Evolutionary conservation across 169 alveolate genomes (phyloP).

Genomic region (Ichthyophthirius multifiliis): DNA sequence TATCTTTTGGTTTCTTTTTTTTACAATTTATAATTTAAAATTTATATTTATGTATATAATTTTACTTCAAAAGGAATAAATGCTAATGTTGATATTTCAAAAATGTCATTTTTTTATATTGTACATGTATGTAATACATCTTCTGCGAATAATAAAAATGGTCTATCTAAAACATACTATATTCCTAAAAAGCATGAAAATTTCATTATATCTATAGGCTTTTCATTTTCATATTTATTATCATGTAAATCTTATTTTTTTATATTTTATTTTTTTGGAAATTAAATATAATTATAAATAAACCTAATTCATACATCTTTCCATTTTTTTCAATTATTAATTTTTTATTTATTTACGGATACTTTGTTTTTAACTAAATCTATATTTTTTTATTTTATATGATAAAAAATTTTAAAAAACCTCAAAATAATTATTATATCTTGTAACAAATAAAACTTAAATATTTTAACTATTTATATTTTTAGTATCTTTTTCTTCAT

Average conservation of each 20-base stretch:
- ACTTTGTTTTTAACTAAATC: neutral
- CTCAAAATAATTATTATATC: neutral
- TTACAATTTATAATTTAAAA: neutral
- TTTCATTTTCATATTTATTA: neutral
- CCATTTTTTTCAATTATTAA: neutral
- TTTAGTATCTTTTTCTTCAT: neutral
- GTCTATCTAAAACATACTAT: neutral
- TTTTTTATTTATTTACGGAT: neutral
- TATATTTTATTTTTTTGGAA: neutral
- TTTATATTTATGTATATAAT: neutral
- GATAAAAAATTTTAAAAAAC: neutral
- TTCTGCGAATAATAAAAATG: neutral
- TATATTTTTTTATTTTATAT: neutral
- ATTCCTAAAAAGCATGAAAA: slow-evolving; percentile 16
- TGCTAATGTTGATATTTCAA: neutral
- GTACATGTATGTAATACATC: neutral
- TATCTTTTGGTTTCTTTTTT: neutral
- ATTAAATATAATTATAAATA: neutral
- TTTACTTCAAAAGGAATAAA: slow-evolving; percentile 4
- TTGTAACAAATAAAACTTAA: neutral
- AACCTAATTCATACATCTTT: neutral
- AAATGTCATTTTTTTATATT: neutral
- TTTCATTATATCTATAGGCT: neutral
- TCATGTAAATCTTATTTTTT: neutral
- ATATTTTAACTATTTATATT: neutral